Conservation (phyloP, 1,284 basidiomycete species). For the Abortiporus biennis region DNA sequence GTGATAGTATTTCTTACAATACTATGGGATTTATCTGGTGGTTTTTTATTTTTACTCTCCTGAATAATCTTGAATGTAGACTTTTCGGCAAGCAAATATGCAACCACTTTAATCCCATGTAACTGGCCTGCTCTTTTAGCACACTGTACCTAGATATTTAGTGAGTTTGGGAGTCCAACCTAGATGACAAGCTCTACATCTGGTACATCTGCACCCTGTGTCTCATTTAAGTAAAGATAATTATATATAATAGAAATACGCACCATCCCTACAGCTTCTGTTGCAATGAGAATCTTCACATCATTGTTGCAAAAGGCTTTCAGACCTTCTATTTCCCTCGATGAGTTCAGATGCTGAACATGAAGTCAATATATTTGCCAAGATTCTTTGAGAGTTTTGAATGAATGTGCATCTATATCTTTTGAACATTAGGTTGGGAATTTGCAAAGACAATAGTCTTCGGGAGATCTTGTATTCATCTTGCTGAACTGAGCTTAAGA, state of each 20-base stretch:
- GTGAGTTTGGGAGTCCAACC: slow-evolving; percentile 11
- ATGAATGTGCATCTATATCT: neutral
- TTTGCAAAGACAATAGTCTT: neutral
- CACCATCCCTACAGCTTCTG: slow-evolving; percentile 17
- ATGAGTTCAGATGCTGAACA: neutral
- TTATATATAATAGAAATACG: neutral
- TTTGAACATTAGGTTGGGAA: neutral
- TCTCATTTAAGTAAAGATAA: neutral
- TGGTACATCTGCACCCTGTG: slow-evolving; percentile 16
- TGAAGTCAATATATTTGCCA: neutral
- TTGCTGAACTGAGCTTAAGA: neutral
- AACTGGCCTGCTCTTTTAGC: too few relatives aligned
- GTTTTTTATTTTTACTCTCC: too few relatives aligned
- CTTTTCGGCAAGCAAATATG: too few relatives aligned
- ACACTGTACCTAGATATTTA: too few relatives aligned
- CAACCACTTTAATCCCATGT: too few relatives aligned
- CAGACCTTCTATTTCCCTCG: neutral
- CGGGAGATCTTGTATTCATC: neutral
- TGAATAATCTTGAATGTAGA: too few relatives aligned
- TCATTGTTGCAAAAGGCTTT: slow-evolving; percentile 6
- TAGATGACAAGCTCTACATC: slow-evolving; percentile 14
- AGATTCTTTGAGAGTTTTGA: neutral
- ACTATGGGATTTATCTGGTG: too few relatives aligned
- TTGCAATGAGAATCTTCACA: slow-evolving; percentile 12
- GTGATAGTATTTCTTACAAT: too few relatives aligned